phyloP scores from a whole-genome alignment of 768 basidiomycete species.

The Melanogaster broomeanus region DNA sequence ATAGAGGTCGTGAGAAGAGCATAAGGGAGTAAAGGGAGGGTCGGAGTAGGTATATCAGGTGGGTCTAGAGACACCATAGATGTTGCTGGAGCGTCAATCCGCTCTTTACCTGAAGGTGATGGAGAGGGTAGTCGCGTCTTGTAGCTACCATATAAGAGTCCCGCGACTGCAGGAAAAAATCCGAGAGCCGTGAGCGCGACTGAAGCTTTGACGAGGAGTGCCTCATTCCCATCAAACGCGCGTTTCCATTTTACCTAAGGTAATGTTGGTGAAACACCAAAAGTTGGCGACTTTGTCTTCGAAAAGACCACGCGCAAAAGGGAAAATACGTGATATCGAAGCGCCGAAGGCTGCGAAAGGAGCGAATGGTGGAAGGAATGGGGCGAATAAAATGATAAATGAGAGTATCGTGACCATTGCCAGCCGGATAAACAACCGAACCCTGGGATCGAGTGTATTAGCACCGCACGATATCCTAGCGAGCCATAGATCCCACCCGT shows the following conservation, averaged over 20 bases:
- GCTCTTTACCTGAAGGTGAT: not conserved
- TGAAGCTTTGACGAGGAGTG: slow-evolving; percentile 63
- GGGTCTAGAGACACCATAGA: not conserved
- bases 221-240: slow-evolving; percentile 39
- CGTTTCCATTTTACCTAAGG: slow-evolving; percentile 79
- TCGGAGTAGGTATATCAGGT: slow-evolving; percentile 41
- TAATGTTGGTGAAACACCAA: slow-evolving; percentile 91
- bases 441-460: slow-evolving; percentile 24
- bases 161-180: slow-evolving; percentile 62
- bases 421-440: slow-evolving; percentile 65
- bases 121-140: slow-evolving; percentile 21
- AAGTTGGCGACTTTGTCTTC: slow-evolving; percentile 98
- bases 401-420: slow-evolving; percentile 60
- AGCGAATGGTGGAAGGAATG: slow-evolving; percentile 75
- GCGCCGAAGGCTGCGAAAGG: slow-evolving; percentile 51
- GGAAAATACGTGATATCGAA: slow-evolving; percentile 83
- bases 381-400: slow-evolving; percentile 72
- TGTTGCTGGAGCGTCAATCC: not conserved
- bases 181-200: slow-evolving; percentile 66
- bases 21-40: slow-evolving; percentile 74
- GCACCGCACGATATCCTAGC: not conserved
- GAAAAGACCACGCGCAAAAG: slow-evolving; percentile 86
- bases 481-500: slow-evolving; percentile 55
- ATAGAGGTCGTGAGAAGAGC: slow-evolving; percentile 79
- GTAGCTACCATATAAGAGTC: slow-evolving; percentile 42